Conservation (phyloP, 257 asterid species). For the Ajuga chamaepitys region DNA sequence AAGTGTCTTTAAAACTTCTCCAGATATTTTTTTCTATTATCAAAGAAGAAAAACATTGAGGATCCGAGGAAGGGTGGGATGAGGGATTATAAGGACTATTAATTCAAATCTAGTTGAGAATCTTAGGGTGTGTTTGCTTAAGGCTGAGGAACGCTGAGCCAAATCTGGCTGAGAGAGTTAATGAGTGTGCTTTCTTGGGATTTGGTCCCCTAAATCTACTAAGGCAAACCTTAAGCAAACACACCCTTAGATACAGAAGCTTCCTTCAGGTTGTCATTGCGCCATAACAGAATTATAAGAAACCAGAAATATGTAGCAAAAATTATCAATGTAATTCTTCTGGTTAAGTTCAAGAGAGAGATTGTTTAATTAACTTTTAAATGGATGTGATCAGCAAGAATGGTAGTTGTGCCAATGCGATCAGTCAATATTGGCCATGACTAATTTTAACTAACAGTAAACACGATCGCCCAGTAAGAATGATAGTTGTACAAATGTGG, state of each 20-base stretch:
- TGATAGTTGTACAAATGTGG: not conserved
- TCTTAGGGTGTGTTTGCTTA: not conserved
- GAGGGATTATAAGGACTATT: not conserved
- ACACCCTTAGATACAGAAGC: not conserved
- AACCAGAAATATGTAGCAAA: not conserved
- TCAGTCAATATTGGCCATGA: not conserved
- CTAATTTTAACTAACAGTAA: not conserved
- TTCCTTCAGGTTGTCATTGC: too few relatives aligned
- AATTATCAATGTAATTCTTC: not conserved
- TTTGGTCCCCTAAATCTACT: too few relatives aligned
- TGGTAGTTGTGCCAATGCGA: too few relatives aligned
- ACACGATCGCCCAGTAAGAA: not conserved
- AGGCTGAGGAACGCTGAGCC: too few relatives aligned
- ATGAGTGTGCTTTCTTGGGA: too few relatives aligned
- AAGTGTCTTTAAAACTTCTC: not conserved
- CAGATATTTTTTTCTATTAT: not conserved
- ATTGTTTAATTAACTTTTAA: too few relatives aligned
- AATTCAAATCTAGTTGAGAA: conserved; percentile 2
- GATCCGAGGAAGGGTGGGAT: not conserved
- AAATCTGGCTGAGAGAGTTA: too few relatives aligned
- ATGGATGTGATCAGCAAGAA: too few relatives aligned
- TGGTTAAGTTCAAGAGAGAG: too few relatives aligned
- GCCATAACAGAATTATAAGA: too few relatives aligned
- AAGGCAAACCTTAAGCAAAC: too few relatives aligned
- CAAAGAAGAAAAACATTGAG: not conserved